Base-by-base conservation (phyloP, 2,329 filamentous ascomycete species). In the Fusarium luffae region DNA sequence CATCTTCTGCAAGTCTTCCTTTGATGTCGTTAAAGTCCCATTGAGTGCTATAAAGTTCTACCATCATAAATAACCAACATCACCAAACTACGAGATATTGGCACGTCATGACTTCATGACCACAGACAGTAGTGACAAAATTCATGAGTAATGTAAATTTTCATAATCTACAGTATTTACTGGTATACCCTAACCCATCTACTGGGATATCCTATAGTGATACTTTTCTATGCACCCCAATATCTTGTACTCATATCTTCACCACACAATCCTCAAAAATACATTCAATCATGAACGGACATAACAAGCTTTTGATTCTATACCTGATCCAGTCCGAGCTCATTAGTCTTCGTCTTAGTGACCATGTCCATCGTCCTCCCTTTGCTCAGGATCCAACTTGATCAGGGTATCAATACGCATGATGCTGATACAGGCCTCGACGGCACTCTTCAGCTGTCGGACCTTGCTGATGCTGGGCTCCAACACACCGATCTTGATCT, bases 381-480 rank as follows among this genome's bases (percentile, higher is more conserved):
- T 88, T 85, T 70, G 69, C 71, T 98, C 94, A 19, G 94, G 94
- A 85, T 99, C 96, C 81, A 99, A 85, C 86, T 97, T 97, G 84
- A 99, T 98, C 82, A 99, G 86, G 71, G 96, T 98, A 85, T 99
- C 96, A 79, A 99, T 99, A 77, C 96, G 89, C 96, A 99, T 98
- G 80, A 99, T 98, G 78, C 94, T 93, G 82, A 99, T 97, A 82
- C 96, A 98, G 58, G 96, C 96, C 84, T 99, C 96, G 51, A 99
- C 96, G 28, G 96, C 96, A 82, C 92, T 97, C 91, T 99, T 99
- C 78, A 99, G 86, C 86, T 98, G 96, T 82, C 95, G 92, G 74
- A 99, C 89, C 87, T 99, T 99, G 88, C 95, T 98, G 85, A 99
- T 94, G 82, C 92, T 97, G 32, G 96, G 96, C 85, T 99, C 96